phyloP scores from a whole-genome alignment of 495 filamentous ascomycete species.

The Daldinia loculata region DNA sequence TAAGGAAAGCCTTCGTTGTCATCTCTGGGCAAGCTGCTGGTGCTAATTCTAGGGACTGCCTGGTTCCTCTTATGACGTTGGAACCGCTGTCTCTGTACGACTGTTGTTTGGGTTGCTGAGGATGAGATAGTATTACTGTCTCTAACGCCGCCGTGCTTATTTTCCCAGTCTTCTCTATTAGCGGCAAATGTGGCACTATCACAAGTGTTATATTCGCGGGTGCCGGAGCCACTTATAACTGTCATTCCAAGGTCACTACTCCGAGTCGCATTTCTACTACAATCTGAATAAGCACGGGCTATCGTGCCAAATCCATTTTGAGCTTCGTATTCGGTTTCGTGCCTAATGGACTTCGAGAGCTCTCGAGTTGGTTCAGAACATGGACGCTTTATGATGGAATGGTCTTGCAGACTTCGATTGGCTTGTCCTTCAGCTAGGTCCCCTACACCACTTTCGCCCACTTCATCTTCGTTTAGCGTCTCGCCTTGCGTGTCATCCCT shows the following conservation, averaged over 20 bases:
- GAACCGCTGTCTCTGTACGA: slow-evolving; percentile 16
- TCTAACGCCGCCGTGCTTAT: neutral
- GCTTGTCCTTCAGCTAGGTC: slow-evolving; percentile 4
- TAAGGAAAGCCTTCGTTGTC: slow-evolving; percentile 42
- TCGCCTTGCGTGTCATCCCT: slow-evolving; percentile 40
- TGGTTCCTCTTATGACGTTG: slow-evolving; percentile 42
- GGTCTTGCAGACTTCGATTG: neutral
- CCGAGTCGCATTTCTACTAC: neutral
- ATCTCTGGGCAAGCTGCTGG: slow-evolving; percentile 39
- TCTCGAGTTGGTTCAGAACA: slow-evolving; percentile 25
- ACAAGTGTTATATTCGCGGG: neutral
- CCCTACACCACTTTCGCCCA: neutral
- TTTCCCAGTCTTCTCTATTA: neutral
- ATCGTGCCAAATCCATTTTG: slow-evolving; percentile 15
- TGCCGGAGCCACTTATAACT: neutral
- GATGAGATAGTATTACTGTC: neutral
- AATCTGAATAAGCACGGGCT: slow-evolving; percentile 7
- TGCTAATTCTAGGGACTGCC: slow-evolving; percentile 43
- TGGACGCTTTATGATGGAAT: slow-evolving; percentile 11
- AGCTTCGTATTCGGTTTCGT: slow-evolving; percentile 1
- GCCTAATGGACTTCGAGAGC: neutral
- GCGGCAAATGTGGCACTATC: neutral
- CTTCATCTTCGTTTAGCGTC: slow-evolving; percentile 14
- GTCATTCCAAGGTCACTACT: neutral
- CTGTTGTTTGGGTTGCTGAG: slow-evolving; percentile 2